Conservation (phyloP, 805 yeast species). For the Kazachstania bromeliacearum region DNA sequence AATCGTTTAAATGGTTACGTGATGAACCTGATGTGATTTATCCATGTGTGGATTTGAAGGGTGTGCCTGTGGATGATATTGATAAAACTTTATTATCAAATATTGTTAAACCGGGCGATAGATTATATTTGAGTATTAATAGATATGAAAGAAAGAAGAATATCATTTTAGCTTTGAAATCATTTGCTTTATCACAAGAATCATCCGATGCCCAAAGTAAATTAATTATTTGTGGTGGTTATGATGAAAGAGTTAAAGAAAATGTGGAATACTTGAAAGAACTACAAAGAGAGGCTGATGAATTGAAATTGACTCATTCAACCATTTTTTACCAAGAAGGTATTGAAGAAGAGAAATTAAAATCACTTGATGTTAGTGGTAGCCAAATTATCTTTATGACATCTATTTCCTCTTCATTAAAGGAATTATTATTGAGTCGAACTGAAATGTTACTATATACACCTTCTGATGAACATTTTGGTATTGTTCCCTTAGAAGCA, state of each 20-base stretch:
- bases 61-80: slow-evolving; percentile 13
- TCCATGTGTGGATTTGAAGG: slow-evolving; percentile 57
- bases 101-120: slow-evolving; percentile 11
- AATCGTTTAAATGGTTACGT: slow-evolving; percentile 44
- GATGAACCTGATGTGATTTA: slow-evolving; percentile 30
- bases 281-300: slow-evolving; percentile 41
- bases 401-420: slow-evolving; percentile 58
- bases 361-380: slow-evolving; percentile 23
- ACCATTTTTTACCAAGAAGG: slow-evolving; percentile 33
- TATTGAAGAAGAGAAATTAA: slow-evolving; percentile 11
- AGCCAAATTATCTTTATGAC: slow-evolving; percentile 66
- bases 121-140: slow-evolving; percentile 64
- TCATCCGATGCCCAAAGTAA: slow-evolving; percentile 30
- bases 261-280: slow-evolving; percentile 64
- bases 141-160: slow-evolving; percentile 85
- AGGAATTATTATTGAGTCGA: slow-evolving; percentile 48
- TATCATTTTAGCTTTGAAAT: slow-evolving; percentile 62
- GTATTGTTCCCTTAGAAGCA: slow-evolving; percentile 94
- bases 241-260: slow-evolving; percentile 64
- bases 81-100: slow-evolving; percentile 12
- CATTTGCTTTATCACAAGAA: slow-evolving; percentile 42
- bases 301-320: slow-evolving; percentile 35
- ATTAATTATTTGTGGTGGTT: slow-evolving; percentile 84
- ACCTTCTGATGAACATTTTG: slow-evolving; percentile 89
- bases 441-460: slow-evolving; percentile 70